Conservation (phyloP, 306 rosid species). For the Cucurbita moschata region DNA sequence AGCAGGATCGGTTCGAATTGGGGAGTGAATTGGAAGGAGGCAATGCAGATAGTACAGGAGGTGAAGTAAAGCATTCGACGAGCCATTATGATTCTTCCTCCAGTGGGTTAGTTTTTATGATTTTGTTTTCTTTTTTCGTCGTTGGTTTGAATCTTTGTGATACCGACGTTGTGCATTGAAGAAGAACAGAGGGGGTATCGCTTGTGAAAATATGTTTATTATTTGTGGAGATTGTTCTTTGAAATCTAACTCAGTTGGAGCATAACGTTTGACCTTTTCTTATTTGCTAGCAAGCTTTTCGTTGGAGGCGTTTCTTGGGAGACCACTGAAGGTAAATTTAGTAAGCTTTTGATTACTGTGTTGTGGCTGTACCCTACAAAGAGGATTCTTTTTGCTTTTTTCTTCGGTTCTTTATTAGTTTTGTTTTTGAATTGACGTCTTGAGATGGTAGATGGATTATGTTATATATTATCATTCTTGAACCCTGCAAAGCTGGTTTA, state of each 20-base stretch:
- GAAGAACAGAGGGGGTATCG: not conserved
- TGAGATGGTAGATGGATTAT: not conserved
- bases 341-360: not conserved
- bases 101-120: conserved; percentile 33
- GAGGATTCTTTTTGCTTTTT: not conserved
- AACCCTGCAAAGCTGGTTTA: not conserved
- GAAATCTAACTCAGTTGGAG: not conserved
- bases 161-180: not conserved
- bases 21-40: conserved; percentile 5
- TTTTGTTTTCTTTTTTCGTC: not conserved
- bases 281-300: conserved; percentile 37
- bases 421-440: not conserved
- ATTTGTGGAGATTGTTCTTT: not conserved
- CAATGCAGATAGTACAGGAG: conserved; percentile 6
- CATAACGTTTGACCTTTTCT: not conserved
- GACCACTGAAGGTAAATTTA: conserved; percentile 43
- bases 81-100: conserved; percentile 21
- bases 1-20: conserved; percentile 6
- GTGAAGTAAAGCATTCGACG: conserved; percentile 15
- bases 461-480: not conserved
- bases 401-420: not conserved
- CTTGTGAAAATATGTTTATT: not conserved
- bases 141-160: not conserved
- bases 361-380: not conserved
- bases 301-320: conserved; percentile 65